Base-by-base conservation (phyloP, 768 basidiomycete species). In the Termitomyces sp. region DNA sequence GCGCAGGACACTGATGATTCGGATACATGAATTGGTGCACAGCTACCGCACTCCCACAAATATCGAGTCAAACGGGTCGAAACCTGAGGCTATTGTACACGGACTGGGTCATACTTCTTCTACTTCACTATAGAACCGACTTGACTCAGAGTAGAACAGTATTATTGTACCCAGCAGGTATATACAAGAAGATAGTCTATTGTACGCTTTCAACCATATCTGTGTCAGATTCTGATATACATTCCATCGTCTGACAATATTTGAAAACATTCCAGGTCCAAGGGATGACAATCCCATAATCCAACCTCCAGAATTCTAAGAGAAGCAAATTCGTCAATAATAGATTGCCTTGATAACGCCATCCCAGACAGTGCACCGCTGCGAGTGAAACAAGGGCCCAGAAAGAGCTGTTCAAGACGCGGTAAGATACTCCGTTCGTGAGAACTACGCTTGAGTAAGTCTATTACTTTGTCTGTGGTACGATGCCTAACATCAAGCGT, bases 341-440 rank as follows among this genome's bases (percentile, higher is more conserved):
- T 30, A 5, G 45, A 44, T 11, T 42, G 48, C 22, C 58, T 54
- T 1, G 54, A 58, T 7, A 43, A 48, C 12, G 38, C 45, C 58
- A 59, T 59, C 5, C 28, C 21, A 5, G 24, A 24, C 17, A 55
- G 50, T 1, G 38, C 41, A 40, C 58, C 54, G 10, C 41, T 40
- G 37, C 42, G 21, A 17, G 50, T 44, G 30, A 3, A 37, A 40
- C 54, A 59, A 40, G 17, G 11, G 9, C 45, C 50, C 4, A 59
- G 30, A 17, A 14, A 32, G 24, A 55, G 50, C 12, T 14, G 22
- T 37, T 51, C 45, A n/a, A 59, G 54, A 11, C 32, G 22, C 5
- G 58, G 58, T 19, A 55, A 34, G 7, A 46, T 35, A 15, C 21
- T 21, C 11, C 4, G 8, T 5, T 12, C 8, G 12, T 9, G 14